A percentile compares a stretch with the other conserved stretches of the same genome.
These are phyloP conservation scores for Tremella mesenterica DNA, from an alignment of 768 basidiomycete species.

Conservation along the genomic window DNA sequence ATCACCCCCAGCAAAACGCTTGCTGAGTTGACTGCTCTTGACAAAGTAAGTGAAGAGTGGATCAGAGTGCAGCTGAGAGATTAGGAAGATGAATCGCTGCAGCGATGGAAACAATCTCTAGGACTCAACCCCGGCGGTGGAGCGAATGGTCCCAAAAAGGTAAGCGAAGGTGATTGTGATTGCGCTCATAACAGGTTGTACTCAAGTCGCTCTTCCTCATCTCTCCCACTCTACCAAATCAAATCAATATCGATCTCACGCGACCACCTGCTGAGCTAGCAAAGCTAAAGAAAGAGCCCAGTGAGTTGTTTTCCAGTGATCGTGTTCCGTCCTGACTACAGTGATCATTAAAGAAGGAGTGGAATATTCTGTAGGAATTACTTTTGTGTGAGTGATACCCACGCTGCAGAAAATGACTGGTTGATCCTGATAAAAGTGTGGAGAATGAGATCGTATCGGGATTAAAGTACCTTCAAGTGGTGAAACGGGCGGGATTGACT, in stretches of 20 bases:
- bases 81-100: slow-evolving; percentile 74
- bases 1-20: slow-evolving; percentile 50
- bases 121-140: slow-evolving; percentile 58
- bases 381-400: slow-evolving; percentile 51
- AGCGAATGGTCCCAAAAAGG: slow-evolving; percentile 57
- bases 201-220: slow-evolving; percentile 59
- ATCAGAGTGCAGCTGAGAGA: not conserved
- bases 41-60: slow-evolving; percentile 49
- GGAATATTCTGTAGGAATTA: slow-evolving; percentile 58
- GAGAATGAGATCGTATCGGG: slow-evolving; percentile 71
- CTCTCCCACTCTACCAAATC: slow-evolving; percentile 60
- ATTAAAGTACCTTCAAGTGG: slow-evolving; percentile 67
- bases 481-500: slow-evolving; percentile 66
- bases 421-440: slow-evolving; percentile 50
- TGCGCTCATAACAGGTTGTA: slow-evolving; percentile 19
- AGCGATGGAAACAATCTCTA: slow-evolving; percentile 90
- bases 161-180: slow-evolving; percentile 29
- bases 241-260: slow-evolving; percentile 60
- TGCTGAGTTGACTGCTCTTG: slow-evolving; percentile 75
- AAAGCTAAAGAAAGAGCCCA: slow-evolving; percentile 65
- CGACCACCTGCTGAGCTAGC: slow-evolving; percentile 49
- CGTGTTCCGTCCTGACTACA: not conserved
- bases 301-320: slow-evolving; percentile 16
- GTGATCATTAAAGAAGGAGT: slow-evolving; percentile 50
- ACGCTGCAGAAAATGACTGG: no score